Conservation (phyloP, 2,329 filamentous ascomycete species). For the Aureobasidium musti region DNA sequence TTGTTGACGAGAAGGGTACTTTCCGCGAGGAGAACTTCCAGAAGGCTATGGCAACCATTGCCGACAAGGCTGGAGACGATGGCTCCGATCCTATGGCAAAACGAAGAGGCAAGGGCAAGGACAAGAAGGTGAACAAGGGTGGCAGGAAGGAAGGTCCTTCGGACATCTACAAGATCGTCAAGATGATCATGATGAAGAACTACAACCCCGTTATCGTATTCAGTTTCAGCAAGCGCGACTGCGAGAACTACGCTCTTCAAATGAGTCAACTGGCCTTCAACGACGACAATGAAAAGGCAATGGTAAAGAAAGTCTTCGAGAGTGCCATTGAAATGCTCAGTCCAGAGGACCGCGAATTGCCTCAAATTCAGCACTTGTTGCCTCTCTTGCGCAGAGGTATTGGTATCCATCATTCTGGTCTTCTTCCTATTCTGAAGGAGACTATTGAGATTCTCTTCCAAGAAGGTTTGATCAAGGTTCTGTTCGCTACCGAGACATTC, state of each 20-base stretch:
- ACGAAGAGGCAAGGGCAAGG: slow-evolving; percentile 82
- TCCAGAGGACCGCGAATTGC: slow-evolving; percentile 83
- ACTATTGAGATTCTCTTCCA: slow-evolving; percentile 99
- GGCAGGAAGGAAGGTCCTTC: slow-evolving; percentile 68
- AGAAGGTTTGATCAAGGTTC: slow-evolving; percentile 94
- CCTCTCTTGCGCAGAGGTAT: slow-evolving; percentile 89
- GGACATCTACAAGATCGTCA: slow-evolving; percentile 96
- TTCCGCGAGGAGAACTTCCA: slow-evolving; percentile 99
- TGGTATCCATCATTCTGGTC: slow-evolving; percentile 93
- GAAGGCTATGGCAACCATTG: slow-evolving; percentile 87
- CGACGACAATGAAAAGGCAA: slow-evolving; percentile 89
- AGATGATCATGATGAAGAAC: slow-evolving; percentile 97
- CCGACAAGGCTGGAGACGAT: slow-evolving; percentile 83
- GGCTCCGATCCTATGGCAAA: slow-evolving; percentile 76
- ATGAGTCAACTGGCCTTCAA: slow-evolving; percentile 92
- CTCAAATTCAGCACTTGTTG: slow-evolving; percentile 87
- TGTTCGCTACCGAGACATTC: slow-evolving; percentile 98
- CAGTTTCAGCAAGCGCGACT: slow-evolving; percentile 98
- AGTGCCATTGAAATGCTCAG: slow-evolving; percentile 92
- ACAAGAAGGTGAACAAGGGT: slow-evolving; percentile 89
- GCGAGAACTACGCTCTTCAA: slow-evolving; percentile 83
- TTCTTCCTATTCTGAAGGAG: slow-evolving; percentile 94
- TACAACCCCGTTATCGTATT: slow-evolving; percentile 99
- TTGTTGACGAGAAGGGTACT: slow-evolving; percentile 89
- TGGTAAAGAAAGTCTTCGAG: slow-evolving; percentile 91